Percentiles rank a stretch among this genome's conserved stretches.
These are phyloP conservation scores for Aureobasidium melanogenum DNA, from an alignment of 2,329 filamentous ascomycete genomes.

Conservation along the genomic window DNA sequence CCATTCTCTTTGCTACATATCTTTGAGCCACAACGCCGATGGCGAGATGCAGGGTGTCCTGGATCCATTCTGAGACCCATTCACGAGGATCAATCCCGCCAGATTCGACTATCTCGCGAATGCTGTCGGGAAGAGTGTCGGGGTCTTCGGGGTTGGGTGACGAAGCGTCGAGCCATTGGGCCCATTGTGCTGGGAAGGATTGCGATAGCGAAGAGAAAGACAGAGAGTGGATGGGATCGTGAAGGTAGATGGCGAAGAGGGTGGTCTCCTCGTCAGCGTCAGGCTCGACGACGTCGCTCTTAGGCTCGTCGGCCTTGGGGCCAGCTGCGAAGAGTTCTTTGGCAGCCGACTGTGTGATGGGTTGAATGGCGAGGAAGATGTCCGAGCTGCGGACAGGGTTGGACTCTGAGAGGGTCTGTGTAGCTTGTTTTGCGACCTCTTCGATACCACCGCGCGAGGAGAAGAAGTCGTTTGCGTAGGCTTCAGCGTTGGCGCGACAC, in stretches of 20 bases:
- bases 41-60: constrained; percentile 69
- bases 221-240: constrained; percentile 87
- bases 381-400: constrained; percentile 91
- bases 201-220: constrained; percentile 79
- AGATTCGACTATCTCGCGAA: constrained; percentile 68
- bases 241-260: constrained; percentile 67
- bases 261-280: constrained; percentile 51
- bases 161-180: constrained; percentile 79
- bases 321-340: constrained; percentile 54
- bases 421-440: constrained; percentile 68
- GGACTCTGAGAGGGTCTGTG: constrained; percentile 67
- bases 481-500: constrained; percentile 78
- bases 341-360: constrained; percentile 59
- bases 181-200: constrained; percentile 73
- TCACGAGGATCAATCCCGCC: constrained; percentile 83
- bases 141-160: constrained; percentile 29
- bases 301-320: constrained; percentile 38
- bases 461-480: constrained; percentile 80
- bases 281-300: constrained; percentile 44
- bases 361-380: constrained; percentile 92
- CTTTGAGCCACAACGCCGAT: constrained; percentile 85
- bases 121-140: constrained; percentile 66
- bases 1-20: constrained; percentile 92
- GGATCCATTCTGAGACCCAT: constrained; percentile 96
- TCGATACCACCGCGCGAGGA: constrained; percentile 68